phyloP scores from a whole-genome alignment of 208 protist species.

The Jaenimonas drosophilae region DNA sequence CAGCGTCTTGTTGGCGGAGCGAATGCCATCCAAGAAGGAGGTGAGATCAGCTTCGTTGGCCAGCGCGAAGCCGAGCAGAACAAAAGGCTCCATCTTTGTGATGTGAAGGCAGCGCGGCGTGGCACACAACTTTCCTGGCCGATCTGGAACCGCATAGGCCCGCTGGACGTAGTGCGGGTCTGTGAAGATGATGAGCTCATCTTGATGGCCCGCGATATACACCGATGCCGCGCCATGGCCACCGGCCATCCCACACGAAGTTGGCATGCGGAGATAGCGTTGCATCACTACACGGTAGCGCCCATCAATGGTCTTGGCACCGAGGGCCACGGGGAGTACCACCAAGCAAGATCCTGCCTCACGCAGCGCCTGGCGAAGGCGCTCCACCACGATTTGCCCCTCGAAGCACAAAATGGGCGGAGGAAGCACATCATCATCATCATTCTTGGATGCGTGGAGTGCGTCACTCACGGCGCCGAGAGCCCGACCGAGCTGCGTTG shows the following conservation, averaged over 20 bases:
- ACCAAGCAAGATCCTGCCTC: conserved; percentile 24
- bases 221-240: conserved; percentile 26
- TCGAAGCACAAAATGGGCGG: conserved; percentile 17
- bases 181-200: conserved; percentile 31
- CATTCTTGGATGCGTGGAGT: conserved; percentile 2
- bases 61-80: conserved; percentile 7
- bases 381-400: conserved; percentile 14
- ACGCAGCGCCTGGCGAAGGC: conserved; percentile 12
- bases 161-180: conserved; percentile 71
- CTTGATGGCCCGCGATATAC: conserved; percentile 60
- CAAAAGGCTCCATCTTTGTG: conserved; percentile 1
- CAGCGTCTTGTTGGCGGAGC: conserved; percentile 96
- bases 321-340: conserved; percentile 50
- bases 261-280: conserved; percentile 31
- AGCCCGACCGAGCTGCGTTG: conserved; percentile 28
- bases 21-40: conserved; percentile 3
- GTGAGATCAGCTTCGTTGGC: conserved; percentile 8
- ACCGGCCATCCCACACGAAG: conserved; percentile 44
- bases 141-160: conserved; percentile 32
- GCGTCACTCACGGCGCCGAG: conserved; percentile 13
- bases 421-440: conserved; percentile 14
- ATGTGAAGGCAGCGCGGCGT: not conserved
- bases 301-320: conserved; percentile 23
- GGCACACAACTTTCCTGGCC: conserved; percentile 5
- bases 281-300: conserved; percentile 34